Conservation (phyloP, 2,329 filamentous ascomycete genomes). For the Paramyrothecium roridum region DNA sequence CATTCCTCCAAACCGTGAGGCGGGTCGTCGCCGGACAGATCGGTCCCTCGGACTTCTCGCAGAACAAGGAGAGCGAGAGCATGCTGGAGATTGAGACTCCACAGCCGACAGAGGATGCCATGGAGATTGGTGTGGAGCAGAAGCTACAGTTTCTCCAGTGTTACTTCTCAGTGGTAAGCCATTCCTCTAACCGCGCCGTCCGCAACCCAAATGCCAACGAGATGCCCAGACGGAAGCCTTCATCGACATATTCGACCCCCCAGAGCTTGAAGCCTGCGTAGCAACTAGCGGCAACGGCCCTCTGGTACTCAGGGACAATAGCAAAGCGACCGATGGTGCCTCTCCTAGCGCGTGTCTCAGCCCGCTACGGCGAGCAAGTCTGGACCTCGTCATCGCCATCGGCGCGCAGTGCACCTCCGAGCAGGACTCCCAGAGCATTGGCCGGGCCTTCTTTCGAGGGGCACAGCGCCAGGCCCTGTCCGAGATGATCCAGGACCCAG, state of each 20-base stretch:
- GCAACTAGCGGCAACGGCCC: background rate
- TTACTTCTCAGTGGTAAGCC: conserved; percentile 12
- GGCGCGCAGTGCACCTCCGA: conserved; percentile 19
- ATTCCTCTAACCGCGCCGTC: background rate
- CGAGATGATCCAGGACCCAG: conserved; percentile 19
- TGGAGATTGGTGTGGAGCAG: background rate
- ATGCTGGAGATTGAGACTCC: conserved; percentile 21
- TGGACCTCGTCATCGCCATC: conserved; percentile 18
- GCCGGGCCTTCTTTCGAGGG: background rate
- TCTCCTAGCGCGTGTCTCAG: background rate
- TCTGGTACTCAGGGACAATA: no score
- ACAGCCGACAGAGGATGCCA: conserved; percentile 2
- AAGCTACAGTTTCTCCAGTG: conserved; percentile 9
- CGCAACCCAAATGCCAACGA: background rate
- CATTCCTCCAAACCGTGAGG: no score
- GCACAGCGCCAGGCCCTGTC: conserved; percentile 13
- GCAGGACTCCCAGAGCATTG: conserved; percentile 1
- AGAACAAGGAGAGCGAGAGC: conserved; percentile 21
- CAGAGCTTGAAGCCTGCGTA: background rate
- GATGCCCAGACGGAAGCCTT: background rate
- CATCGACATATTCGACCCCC: background rate
- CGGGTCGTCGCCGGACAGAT: conserved; percentile 18
- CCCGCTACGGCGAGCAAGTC: conserved; percentile 7
- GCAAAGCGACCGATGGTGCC: background rate
- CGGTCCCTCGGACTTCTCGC: conserved; percentile 19